Percentiles rank a stretch among this genome's conserved stretches.
These are phyloP conservation scores for Anthoceros angustus DNA, from an alignment of 225 moss, liverwort and hornwort species.

Conservation along the genomic window DNA sequence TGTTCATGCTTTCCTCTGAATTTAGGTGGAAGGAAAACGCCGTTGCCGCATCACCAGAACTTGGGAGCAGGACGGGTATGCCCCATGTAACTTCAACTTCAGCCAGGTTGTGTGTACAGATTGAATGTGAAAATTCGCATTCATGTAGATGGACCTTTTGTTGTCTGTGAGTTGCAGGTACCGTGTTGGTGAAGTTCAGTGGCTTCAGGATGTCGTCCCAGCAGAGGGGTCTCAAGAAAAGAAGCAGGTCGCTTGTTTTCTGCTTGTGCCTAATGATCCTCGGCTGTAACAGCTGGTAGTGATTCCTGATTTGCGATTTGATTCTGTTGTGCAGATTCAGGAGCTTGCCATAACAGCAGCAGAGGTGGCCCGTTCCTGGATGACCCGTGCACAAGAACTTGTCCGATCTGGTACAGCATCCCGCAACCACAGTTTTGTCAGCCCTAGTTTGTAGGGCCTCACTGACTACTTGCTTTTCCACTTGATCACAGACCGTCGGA, in stretches of 20 bases:
- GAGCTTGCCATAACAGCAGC: constrained; percentile 19
- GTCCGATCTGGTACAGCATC: constrained; percentile 22
- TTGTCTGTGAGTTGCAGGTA: constrained; percentile 27
- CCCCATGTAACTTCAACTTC: background rate
- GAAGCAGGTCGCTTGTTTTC: constrained; percentile 30
- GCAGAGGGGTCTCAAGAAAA: constrained; percentile 44
- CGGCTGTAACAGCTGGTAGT: background rate
- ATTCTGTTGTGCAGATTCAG: constrained; percentile 24
- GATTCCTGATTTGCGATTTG: constrained; percentile 5
- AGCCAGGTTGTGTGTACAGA: background rate
- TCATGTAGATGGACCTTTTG: background rate
- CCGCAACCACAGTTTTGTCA: background rate
- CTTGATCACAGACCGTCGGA: constrained; percentile 31
- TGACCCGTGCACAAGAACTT: constrained; percentile 33
- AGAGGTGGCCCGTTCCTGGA: constrained; percentile 26
- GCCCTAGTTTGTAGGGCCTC: background rate
- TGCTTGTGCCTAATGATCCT: background rate
- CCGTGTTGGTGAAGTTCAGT: constrained; percentile 76
- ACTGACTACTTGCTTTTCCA: background rate
- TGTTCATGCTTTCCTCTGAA: background rate
- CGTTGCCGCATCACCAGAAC: constrained; percentile 53
- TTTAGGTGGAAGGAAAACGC: constrained; percentile 64
- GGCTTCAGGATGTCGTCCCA: constrained; percentile 49
- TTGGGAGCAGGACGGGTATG: constrained; percentile 95
- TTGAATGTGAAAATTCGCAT: background rate